These are phyloP conservation scores for Rosa lucieae DNA, from an alignment of 306 rosid species.

Conservation along the genomic window DNA sequence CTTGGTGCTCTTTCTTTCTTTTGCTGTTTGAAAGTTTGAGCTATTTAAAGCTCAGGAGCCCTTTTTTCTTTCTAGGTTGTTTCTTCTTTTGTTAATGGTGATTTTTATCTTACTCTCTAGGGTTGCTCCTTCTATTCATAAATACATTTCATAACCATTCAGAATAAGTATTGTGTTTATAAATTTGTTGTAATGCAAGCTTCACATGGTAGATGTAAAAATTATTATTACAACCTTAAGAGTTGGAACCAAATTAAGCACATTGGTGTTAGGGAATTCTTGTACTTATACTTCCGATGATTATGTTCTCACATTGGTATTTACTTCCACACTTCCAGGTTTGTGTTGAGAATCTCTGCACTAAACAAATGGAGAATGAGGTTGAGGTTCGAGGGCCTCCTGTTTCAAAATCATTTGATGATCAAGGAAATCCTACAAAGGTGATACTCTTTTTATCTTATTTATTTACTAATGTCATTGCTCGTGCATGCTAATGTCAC, in stretches of 20 bases:
- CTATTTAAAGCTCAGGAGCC: background rate
- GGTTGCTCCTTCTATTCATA: background rate
- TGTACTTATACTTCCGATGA: background rate
- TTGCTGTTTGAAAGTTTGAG: background rate
- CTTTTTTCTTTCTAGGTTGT: background rate
- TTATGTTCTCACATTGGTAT: constrained; percentile 5
- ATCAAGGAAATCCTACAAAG: constrained; percentile 85
- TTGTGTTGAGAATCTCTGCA: constrained; percentile 58
- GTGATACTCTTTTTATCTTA: constrained; percentile 31
- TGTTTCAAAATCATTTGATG: constrained; percentile 83
- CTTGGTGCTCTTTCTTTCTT: background rate
- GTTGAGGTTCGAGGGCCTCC: constrained; percentile 97
- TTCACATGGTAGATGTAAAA: background rate
- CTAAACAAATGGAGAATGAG: constrained; percentile 72
- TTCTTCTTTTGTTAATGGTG: background rate
- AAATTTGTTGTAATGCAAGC: background rate
- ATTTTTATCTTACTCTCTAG: background rate
- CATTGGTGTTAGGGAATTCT: background rate
- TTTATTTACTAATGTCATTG: background rate
- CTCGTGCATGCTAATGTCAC: background rate
- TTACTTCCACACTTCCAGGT: constrained; percentile 47
- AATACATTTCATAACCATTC: background rate
- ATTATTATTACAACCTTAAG: background rate
- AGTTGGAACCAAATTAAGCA: background rate
- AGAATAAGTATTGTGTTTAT: constrained; percentile 1